Evolutionary conservation across 2,329 filamentous ascomycete genomes (phyloP), one percentile per base, ranked within the genome.

Genomic region (Fusarium abutilonis): DNA sequence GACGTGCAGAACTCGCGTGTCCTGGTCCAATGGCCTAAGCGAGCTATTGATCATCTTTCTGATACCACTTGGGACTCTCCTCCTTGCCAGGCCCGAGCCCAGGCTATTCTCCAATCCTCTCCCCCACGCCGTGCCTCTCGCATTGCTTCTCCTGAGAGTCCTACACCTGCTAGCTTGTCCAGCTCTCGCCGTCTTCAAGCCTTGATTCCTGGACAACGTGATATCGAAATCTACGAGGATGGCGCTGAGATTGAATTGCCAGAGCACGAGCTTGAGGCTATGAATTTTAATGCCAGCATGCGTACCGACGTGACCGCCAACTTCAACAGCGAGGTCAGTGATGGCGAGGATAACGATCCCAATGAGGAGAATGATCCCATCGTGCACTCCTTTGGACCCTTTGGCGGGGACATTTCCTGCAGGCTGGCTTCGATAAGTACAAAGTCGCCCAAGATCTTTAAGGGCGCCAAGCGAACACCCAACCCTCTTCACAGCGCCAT

Each of bases 321-420:
- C 70, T 86, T 84, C 73, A 83, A 81, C 8, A 87, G 84, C 71
- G 85, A 87, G 47, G 76, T 84, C 23, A 80, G 78, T 11, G 78
- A 76, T 49, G 53, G 39, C 3, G 87, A 93, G 15, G 86, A 89
- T 49, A 89, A 91, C 46, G 87, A 96, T 63, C 89, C 91, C 1
- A 90, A 94, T 68, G 93, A 97, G 79, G 94, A 98, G 77, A 97
- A 97, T 64, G 95, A 98, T 68, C 93, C 93, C 3, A 88, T 97
- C 51, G 82, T 97, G 15, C 91, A 95, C 75, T 97, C 93, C 0
- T 97, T 97, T 67, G 93, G 93, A 14, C 92, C 93, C 1, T 96
- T 91, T 71, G 93, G 92, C 38, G 90, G 91, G 50, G 92, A 97
- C 72, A 82, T 97, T 34, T 87, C 94, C n/a, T 86, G 86, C 60